Evolutionary conservation across 305 asterid genomes (phyloP).

Genomic region (Fraxinus dipetala): DNA sequence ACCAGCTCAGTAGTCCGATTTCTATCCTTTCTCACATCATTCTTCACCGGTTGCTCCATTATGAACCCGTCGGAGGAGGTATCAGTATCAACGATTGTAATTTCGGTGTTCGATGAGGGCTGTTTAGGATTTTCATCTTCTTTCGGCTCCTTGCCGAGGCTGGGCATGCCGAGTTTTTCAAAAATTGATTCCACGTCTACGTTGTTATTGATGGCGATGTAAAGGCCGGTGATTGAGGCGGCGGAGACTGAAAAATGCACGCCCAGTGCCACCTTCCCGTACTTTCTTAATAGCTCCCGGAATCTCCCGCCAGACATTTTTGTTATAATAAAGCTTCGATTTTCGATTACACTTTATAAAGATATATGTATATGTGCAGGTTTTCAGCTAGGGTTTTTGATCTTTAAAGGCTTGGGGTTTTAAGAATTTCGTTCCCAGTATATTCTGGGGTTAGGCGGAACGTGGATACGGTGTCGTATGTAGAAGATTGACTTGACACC

Average conservation of each 20-base stretch:
- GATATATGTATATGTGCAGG: background rate
- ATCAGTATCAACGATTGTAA: background rate
- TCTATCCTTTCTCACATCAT: constrained; percentile 36
- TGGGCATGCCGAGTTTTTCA: constrained; percentile 53
- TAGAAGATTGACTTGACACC: background rate
- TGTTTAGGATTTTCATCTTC: constrained; percentile 14
- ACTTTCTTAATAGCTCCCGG: constrained; percentile 62
- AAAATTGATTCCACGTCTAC: constrained; percentile 72
- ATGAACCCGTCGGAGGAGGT: constrained; percentile 18
- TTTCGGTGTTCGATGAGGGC: constrained; percentile 13
- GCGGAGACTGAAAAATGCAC: constrained; percentile 80
- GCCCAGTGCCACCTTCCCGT: constrained; percentile 73
- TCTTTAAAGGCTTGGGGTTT: background rate
- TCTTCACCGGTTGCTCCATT: constrained; percentile 11
- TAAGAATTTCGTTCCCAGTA: background rate
- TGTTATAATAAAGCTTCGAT: background rate
- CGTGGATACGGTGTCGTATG: background rate
- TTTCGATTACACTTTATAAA: background rate
- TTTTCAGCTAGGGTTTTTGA: background rate
- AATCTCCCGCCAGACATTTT: constrained; percentile 51
- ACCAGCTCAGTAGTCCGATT: constrained; percentile 71
- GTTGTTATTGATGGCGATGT: constrained; percentile 65
- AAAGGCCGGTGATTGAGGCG: constrained; percentile 63
- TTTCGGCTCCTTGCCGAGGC: constrained; percentile 26
- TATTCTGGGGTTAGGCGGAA: background rate